Percentiles rank a stretch among this genome's conserved stretches.
phyloP scores from a whole-genome alignment of 306 rosid genomes.

The Begonia loranthoides region DNA sequence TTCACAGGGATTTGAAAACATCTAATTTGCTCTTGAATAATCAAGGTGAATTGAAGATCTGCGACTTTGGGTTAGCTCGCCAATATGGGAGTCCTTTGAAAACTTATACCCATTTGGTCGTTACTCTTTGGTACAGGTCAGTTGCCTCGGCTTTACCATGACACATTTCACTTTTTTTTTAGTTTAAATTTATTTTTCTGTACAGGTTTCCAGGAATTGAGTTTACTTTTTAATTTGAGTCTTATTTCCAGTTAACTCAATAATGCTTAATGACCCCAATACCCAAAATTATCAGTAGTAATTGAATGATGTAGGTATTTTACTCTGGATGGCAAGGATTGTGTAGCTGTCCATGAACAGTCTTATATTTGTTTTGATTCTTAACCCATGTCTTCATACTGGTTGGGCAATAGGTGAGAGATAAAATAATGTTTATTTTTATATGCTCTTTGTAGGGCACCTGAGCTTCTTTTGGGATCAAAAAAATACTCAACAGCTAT shows the following conservation, averaged over 20 bases:
- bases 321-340: neutral
- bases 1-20: slow-evolving; percentile 95
- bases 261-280: neutral
- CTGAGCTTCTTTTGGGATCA: slow-evolving; percentile 84
- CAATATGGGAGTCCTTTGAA: slow-evolving; percentile 99
- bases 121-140: slow-evolving; percentile 99
- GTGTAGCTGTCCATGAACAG: too few relatives aligned
- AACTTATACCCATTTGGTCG: slow-evolving; percentile 94
- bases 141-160: slow-evolving; percentile 13
- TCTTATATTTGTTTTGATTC: too few relatives aligned
- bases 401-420: neutral
- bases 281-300: too few relatives aligned
- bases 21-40: slow-evolving; percentile 89
- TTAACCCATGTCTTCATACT: too few relatives aligned
- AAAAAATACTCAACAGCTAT: slow-evolving; percentile 87
- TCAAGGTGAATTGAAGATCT: slow-evolving; percentile 91
- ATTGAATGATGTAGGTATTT: neutral
- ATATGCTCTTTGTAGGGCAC: slow-evolving; percentile 47
- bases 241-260: neutral
- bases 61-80: slow-evolving; percentile 98
- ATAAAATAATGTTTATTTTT: neutral
- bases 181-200: slow-evolving; percentile 3
- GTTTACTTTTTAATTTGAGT: neutral
- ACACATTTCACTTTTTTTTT: neutral
- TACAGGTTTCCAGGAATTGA: neutral